Percentiles rank a stretch among this genome's conserved stretches.
phyloP scores from a whole-genome alignment of 192 early-diverging fungal genomes.

The Gryganskiella cystojenkinii region DNA sequence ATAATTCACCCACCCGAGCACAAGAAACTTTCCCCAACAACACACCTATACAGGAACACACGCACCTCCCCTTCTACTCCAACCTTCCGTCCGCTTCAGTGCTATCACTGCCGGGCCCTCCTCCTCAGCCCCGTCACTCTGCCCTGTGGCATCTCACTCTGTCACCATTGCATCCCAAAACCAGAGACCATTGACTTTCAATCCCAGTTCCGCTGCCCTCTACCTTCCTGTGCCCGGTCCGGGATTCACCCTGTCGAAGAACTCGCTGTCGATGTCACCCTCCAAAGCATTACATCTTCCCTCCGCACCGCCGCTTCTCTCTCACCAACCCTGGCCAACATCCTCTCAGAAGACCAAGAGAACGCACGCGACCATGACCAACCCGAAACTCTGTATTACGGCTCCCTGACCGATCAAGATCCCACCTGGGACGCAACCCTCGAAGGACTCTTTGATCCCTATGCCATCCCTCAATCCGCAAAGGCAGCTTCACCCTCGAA shows the following conservation, averaged over 20 bases:
- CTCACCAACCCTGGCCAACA: conserved; percentile 4
- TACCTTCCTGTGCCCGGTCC: conserved; percentile 21
- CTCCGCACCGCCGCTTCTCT: conserved; percentile 16
- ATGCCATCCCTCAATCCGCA: not conserved
- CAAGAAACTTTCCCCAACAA: not conserved
- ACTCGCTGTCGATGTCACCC: conserved; percentile 45
- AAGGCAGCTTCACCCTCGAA: not conserved
- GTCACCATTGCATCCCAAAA: conserved; percentile 36
- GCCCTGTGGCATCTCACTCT: conserved; percentile 57
- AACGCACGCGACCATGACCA: conserved; percentile 8
- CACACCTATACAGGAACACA: conserved; percentile 1
- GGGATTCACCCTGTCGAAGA: conserved; percentile 21
- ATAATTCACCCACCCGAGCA: too few relatives aligned
- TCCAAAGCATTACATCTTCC: conserved; percentile 34
- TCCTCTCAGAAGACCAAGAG: conserved; percentile 11
- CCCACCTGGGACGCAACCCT: conserved; percentile 26
- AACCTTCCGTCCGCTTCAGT: conserved; percentile 35
- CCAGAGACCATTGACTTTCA: conserved; percentile 37
- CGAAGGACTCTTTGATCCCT: conserved; percentile 29
- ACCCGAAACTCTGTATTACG: conserved; percentile 14
- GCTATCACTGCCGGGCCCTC: conserved; percentile 45
- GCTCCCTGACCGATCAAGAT: not conserved
- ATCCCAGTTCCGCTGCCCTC: conserved; percentile 30
- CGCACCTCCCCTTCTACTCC: conserved; percentile 1
- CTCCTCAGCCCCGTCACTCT: conserved; percentile 53